Base-by-base conservation (phyloP, 176 grass and related monocot genomes). In the Oryza punctata region DNA sequence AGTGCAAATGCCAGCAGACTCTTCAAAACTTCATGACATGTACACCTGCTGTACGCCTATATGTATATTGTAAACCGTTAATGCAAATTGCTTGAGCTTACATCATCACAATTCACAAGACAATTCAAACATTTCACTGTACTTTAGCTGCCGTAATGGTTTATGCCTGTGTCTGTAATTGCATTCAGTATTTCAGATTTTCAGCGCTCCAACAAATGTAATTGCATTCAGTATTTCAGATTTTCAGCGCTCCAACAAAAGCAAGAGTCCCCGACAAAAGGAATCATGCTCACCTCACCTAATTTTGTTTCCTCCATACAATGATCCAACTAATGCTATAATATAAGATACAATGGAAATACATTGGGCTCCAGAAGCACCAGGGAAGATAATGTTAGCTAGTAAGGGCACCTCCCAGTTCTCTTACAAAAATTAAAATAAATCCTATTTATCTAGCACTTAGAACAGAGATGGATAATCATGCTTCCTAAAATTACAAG, bases 401-500 rank as follows among this genome's bases (percentile, higher is more conserved):
- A 76, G 27, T 37, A 64, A 38, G 52, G 52, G 65, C 40, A 52
- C 65, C 13, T 70, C 4, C 15, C 33, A 85, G 57, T 63, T 82
- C 41, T 82, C 35, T 78, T 88, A 78, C 61, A 82, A 87, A 80
- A 81, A 65, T 8, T 3, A n/a, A 74, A 85, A 67, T 76, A 75
- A 47, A 69, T 5, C 67, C 67, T 68, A 81, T 65, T 79, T 74
- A 72, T 64, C 45, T 63, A 82, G 44, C 35, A 65, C 78, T 82
- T 72, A 45, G 67, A 63, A 49, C 15, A 73, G 43, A 69, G 57
- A 6, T 67, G 54, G 10, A 84, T 44, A 84, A 73, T 9, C 33
- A 50, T 59, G 10, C 72, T 75, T n/a, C 70, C 27, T 63, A 80
- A 63, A 47, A 64, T 21, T 74, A 86, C 21, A 67, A 46, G 73